Base-by-base conservation (phyloP, 2,329 filamentous ascomycete genomes). In the Aspergillus luchuensis region DNA sequence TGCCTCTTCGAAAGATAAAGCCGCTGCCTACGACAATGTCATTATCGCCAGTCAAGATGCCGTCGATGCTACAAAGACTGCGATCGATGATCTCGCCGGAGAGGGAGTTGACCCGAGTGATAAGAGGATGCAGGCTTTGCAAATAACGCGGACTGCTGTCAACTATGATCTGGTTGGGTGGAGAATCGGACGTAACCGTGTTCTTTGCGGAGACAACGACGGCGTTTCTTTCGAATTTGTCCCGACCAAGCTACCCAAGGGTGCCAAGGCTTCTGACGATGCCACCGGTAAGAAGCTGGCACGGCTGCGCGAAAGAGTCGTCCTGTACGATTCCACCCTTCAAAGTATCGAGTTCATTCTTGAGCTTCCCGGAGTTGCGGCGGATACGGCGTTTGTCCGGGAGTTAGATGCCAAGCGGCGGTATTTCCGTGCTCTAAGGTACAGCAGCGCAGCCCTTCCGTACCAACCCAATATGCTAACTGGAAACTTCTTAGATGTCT, bases 141-240 rank as follows among this genome's bases (percentile, higher is more conserved):
- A 97, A 67, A 90, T 99, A 60, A 96, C 93, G 3, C 89, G 91
- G 63, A 96, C 96, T 0, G 92, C 94, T 1, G 91, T 98, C 59
- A 96, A 95, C 76, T 98, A 96, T 75, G 91, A 91, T 66, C 87
- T 97, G 76, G 90, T 99, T 59, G 93, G 91, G 72, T 98, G 93
- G 93, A 86, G 95, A 74, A 91, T 98, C 65, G 94, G 94, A 25
- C 89, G 95, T 51, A 98, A 99, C 76, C 85, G 95, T 57, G 89
- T 97, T 0, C 80, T 99, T 63, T 91, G 92, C 55, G 93, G 94
- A n/a, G 80, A 85, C 6, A 84, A 90, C 57, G 94, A 98, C 68
- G 94, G 94, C 3, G 84, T 91, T 15, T 76, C 84, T 1, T 82
- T 87, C 61, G 76, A 80, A 28, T 65, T 78, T 13, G 76, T 81